Evolutionary conservation across 352 stramenopile genomes (phyloP), one percentile per base, ranked within the genome.

Genomic region (Pythium grandisporangium): DNA sequence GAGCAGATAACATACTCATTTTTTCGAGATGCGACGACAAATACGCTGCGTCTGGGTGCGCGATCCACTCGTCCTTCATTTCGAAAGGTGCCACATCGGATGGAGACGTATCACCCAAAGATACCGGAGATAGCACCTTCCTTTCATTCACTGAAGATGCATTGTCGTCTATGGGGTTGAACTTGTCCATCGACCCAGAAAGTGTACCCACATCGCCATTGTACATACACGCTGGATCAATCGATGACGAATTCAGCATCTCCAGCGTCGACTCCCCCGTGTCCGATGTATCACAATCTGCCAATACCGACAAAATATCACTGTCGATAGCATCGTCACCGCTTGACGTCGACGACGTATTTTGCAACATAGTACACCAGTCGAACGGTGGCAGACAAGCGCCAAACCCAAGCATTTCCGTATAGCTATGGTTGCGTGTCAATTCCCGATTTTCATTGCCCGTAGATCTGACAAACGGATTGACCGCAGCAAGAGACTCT

Each of bases 301-400:
- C 73, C 16, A 86, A 53, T 3, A 86, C 66, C 5, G 73, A 86
- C 16, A 86, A 53, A 51, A 86, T 86, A 35, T 86, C 73, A 21
- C 68, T 84, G 53, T 87, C 73, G 33, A 87, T 87, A 2, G 70
- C 68, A 2, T 84, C 66, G 1, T 87, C 70, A 10, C 70, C 58
- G 33, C 70, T 87, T 4, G 66, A 73, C 3, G 58, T 27, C 3
- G 69, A 61, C 12, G 52, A 60, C 33, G 33, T 16, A 16, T 16
- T 38, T 16, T 38, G 33, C 13, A 11, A 11, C 13, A 16, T 11
- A 38, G 33, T 11, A 20, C 13, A 38, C 13, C 11, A 11, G 11
- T 16, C 13, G 11, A 38, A 11, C 33, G 19, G 6, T 64, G 17
- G 6, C 58, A 20, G 13, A 16, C 33, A 38, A 38, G 55, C 23